These are phyloP conservation scores for Aspergillus hiratsukae DNA, from an alignment of 2,329 filamentous ascomycete genomes.

Conservation along the genomic window DNA sequence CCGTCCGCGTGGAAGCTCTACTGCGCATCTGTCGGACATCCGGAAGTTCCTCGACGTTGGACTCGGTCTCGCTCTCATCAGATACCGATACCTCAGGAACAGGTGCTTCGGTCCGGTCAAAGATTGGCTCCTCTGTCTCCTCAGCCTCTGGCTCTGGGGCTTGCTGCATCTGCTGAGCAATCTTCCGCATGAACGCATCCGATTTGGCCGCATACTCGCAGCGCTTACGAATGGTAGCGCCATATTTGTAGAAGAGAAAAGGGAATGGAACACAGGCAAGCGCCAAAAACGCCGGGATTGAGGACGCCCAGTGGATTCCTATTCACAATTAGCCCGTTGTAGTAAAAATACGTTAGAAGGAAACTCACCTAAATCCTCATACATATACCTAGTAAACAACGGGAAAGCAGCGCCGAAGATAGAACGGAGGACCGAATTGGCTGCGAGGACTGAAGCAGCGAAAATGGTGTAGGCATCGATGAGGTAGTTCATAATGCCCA, in stretches of 20 bases:
- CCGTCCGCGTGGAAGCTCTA: background rate
- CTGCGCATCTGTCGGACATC: slow-evolving; percentile 15
- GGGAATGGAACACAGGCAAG: slow-evolving; percentile 39
- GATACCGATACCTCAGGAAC: background rate
- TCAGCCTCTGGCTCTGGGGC: slow-evolving; percentile 5
- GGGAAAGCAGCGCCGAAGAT: slow-evolving; percentile 44
- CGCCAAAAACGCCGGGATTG: slow-evolving; percentile 42
- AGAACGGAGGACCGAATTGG: slow-evolving; percentile 42
- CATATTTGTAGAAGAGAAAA: slow-evolving; percentile 39
- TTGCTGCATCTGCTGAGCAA: slow-evolving; percentile 17
- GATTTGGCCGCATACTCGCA: slow-evolving; percentile 37
- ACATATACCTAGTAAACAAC: slow-evolving; percentile 45
- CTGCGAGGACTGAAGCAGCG: slow-evolving; percentile 37
- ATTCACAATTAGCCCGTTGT: background rate
- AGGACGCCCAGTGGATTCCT: slow-evolving; percentile 44
- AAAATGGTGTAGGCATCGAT: slow-evolving; percentile 41
- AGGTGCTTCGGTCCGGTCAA: background rate
- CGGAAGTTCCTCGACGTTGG: slow-evolving; percentile 10
- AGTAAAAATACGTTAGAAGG: background rate
- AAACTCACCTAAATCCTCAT: slow-evolving; percentile 29
- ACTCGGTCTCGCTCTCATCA: slow-evolving; percentile 5
- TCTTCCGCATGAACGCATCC: slow-evolving; percentile 23
- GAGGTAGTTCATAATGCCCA: slow-evolving; percentile 39
- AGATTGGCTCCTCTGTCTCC: slow-evolving; percentile 3
- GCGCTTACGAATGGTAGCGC: slow-evolving; percentile 30